Base-by-base conservation (phyloP, 441 rosid species). In the Populus hybrid region DNA sequence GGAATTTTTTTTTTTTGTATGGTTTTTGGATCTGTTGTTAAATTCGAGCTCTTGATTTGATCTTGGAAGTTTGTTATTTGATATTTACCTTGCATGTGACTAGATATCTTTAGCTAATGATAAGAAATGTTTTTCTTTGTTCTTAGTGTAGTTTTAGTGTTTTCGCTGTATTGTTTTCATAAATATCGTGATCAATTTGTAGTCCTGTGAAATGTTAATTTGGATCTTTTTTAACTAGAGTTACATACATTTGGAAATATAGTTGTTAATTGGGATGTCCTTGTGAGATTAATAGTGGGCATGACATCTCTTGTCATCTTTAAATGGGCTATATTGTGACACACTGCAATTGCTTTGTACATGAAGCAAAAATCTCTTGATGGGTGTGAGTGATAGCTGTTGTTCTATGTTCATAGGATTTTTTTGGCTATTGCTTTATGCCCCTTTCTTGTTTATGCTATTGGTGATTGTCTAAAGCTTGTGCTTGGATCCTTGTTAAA, bases 1-100 rank as follows among this genome's bases (percentile, higher is more conserved):
- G 7, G 7, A 23, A 21, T 23, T 65, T 33, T 5, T 65, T 33
- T 5, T 65, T 40, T 33, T 72, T n/a, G 9, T 11, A 14, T 64
- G 9, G 50, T 20, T 33, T 23, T 24, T 78, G 36, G 85, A 83
- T 77, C 81, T 77, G 72, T 67, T 74, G 45, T 9, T 72, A 50
- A n/a, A 18, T n/a, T 40, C 10, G 5, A 4, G 5, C 56, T 69
- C 9, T 7, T 33, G n/a, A 24, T 75, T 72, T 77, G 84, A 78
- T 78, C 71, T 36, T 75, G 42, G 72, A 69, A 68, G 6, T 24
- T 28, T 64, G 3, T 74, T 36, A 70, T 50, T 14, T 31, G 7
- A 8, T 14, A 21, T 38, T 68, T 53, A 69, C 56, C 29, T 78
- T 75, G 74, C 76, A 23, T 64, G 66, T 9, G 69, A 59, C 56